Conservation (phyloP, 169 alveolate species). For the Plasmodium chabaudi region DNA sequence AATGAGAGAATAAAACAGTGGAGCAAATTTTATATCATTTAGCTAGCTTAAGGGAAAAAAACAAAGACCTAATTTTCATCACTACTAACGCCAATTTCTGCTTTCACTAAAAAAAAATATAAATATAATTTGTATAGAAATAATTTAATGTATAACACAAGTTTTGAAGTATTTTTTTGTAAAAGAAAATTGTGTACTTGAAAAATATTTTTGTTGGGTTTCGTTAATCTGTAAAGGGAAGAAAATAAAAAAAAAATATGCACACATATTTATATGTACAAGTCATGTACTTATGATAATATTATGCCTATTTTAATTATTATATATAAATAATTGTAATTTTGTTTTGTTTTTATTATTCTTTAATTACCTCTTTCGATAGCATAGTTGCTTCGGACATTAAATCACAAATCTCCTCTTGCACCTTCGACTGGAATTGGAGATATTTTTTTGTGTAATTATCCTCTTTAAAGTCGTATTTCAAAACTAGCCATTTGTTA, state of each 20-base stretch:
- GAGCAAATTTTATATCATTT: not conserved
- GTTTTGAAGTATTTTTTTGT: not conserved
- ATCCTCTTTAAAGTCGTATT: slow-evolving; percentile 51
- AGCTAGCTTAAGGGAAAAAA: not conserved
- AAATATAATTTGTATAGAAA: not conserved
- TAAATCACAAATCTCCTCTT: slow-evolving; percentile 56
- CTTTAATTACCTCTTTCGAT: slow-evolving; percentile 56
- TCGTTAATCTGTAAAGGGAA: slow-evolving; percentile 53
- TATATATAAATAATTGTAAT: no score
- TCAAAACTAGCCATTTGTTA: slow-evolving; percentile 7
- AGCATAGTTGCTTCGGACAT: slow-evolving; percentile 62
- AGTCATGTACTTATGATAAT: not conserved
- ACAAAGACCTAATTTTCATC: slow-evolving; percentile 38
- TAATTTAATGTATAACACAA: not conserved
- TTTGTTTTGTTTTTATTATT: not conserved
- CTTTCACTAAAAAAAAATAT: slow-evolving; percentile 27
- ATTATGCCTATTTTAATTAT: no score
- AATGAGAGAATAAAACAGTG: not conserved
- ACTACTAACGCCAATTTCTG: slow-evolving; percentile 70
- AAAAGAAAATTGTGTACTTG: slow-evolving; percentile 21
- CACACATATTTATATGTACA: not conserved
- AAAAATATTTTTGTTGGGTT: slow-evolving; percentile 43
- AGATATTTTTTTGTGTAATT: slow-evolving; percentile 41
- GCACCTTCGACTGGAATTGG: slow-evolving; percentile 61
- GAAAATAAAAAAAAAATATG: slow-evolving; percentile 2